A percentile compares a stretch with the other conserved stretches of the same genome.
Evolutionary conservation across 345 rosid genomes (phyloP).

Genomic region (Salix caprea): DNA sequence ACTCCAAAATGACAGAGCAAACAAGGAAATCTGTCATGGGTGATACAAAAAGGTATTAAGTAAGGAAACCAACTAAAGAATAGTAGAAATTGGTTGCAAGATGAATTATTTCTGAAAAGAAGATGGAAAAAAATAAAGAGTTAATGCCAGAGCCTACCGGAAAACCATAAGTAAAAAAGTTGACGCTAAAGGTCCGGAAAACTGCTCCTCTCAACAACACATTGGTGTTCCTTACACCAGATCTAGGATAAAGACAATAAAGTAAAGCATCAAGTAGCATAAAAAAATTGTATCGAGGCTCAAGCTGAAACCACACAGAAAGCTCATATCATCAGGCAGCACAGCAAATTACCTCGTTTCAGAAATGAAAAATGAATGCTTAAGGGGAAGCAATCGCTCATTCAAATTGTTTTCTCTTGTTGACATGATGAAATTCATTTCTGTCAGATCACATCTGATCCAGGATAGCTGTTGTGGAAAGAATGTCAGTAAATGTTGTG

Average conservation of each 20-base stretch:
- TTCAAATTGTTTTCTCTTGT: conserved; percentile 28
- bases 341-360: conserved; percentile 36
- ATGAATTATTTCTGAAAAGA: not conserved
- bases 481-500: not conserved
- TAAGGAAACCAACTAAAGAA: not conserved
- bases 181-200: conserved; percentile 42
- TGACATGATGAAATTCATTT: conserved; percentile 42
- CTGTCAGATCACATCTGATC: conserved; percentile 42
- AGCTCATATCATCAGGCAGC: not conserved
- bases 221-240: conserved; percentile 30
- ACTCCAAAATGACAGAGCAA: conserved; percentile 44
- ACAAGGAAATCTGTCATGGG: conserved; percentile 34
- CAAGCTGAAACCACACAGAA: not conserved
- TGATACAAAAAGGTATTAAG: conserved; percentile 1
- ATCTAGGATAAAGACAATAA: conserved; percentile 22
- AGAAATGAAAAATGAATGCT: conserved; percentile 37
- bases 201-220: conserved; percentile 31
- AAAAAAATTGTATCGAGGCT: not conserved
- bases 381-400: conserved; percentile 40
- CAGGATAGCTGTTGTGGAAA: conserved; percentile 38
- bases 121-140: not conserved
- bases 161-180: conserved; percentile 49
- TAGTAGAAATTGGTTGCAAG: not conserved
- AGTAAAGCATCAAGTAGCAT: not conserved
- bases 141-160: conserved; percentile 26